Conservation (phyloP, 2,329 filamentous ascomycete genomes). For the Colletotrichum sidae region DNA sequence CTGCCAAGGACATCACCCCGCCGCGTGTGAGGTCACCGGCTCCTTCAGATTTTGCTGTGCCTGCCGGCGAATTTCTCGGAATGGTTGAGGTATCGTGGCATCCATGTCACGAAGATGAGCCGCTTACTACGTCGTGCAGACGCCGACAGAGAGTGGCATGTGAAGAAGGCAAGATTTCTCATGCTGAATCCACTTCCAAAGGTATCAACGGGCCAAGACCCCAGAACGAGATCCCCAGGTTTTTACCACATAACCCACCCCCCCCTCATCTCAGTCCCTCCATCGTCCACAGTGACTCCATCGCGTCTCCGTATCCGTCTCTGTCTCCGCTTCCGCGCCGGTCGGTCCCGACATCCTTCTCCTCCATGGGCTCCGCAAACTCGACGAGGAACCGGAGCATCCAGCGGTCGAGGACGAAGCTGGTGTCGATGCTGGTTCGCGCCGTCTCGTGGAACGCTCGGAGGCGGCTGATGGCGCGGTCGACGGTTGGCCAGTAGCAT, state of each 20-base stretch:
- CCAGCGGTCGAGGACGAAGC: slow-evolving; percentile 55
- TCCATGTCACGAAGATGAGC: slow-evolving; percentile 25
- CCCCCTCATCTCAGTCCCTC: slow-evolving; percentile 27
- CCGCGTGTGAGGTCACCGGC: slow-evolving; percentile 9
- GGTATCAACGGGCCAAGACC: slow-evolving; percentile 29
- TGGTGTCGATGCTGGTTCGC: slow-evolving; percentile 48
- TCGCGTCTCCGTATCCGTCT: slow-evolving; percentile 34
- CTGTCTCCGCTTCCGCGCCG: slow-evolving; percentile 33
- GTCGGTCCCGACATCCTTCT: slow-evolving; percentile 39
- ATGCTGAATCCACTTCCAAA: background rate
- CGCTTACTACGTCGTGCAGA: background rate
- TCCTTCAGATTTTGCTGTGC: background rate
- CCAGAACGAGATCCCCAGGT: slow-evolving; percentile 26
- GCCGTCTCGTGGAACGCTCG: slow-evolving; percentile 56
- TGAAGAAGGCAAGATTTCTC: slow-evolving; percentile 8
- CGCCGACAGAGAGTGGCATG: slow-evolving; percentile 1
- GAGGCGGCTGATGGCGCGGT: slow-evolving; percentile 51
- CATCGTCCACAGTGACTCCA: slow-evolving; percentile 39
- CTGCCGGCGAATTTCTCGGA: slow-evolving; percentile 25
- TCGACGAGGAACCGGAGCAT: slow-evolving; percentile 52
- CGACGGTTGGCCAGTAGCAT: slow-evolving; percentile 54
- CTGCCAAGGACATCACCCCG: slow-evolving; percentile 21
- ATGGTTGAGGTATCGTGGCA: background rate
- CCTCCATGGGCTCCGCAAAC: slow-evolving; percentile 46
- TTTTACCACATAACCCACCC: slow-evolving; percentile 23